Evolutionary conservation across 305 asterid species (phyloP).

Genomic region (Plantago rigida): DNA sequence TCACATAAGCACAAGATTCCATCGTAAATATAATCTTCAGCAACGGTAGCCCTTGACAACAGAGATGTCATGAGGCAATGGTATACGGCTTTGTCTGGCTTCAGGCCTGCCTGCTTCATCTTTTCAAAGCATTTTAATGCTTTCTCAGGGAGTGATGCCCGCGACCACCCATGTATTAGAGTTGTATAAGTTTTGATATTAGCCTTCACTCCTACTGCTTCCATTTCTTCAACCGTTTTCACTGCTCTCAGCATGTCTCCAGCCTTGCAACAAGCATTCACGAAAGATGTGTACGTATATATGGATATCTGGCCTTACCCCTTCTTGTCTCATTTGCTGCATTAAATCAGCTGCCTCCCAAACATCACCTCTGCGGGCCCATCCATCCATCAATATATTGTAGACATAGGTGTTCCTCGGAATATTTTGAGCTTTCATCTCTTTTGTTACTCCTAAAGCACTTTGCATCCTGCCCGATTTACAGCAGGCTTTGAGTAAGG

Average conservation of each 20-base stretch:
- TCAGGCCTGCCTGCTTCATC: constrained; percentile 57
- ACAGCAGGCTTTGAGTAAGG: constrained; percentile 96
- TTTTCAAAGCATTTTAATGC: constrained; percentile 86
- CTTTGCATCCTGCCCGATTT: constrained; percentile 99
- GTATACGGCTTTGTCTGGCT: constrained; percentile 86
- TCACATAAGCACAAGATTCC: constrained; percentile 55
- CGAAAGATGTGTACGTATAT: constrained; percentile 85
- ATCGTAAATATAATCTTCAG: constrained; percentile 59
- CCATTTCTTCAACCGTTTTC: constrained; percentile 73
- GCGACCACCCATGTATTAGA: constrained; percentile 91
- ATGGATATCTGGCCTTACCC: constrained; percentile 88
- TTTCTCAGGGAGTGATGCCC: constrained; percentile 89
- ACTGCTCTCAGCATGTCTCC: constrained; percentile 96
- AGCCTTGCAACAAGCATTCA: constrained; percentile 92
- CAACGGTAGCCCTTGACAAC: constrained; percentile 70
- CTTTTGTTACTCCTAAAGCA: constrained; percentile 92
- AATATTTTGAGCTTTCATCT: constrained; percentile 67
- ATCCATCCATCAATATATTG: constrained; percentile 92
- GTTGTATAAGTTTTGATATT: constrained; percentile 84
- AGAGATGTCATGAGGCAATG: constrained; percentile 89
- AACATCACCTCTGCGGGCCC: constrained; percentile 98
- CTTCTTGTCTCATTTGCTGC: constrained; percentile 95
- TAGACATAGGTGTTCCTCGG: constrained; percentile 78
- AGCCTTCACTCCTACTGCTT: constrained; percentile 63
- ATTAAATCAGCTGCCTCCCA: constrained; percentile 99